Conservation (phyloP, 805 yeast species). For the Isabelozyma heimii region DNA sequence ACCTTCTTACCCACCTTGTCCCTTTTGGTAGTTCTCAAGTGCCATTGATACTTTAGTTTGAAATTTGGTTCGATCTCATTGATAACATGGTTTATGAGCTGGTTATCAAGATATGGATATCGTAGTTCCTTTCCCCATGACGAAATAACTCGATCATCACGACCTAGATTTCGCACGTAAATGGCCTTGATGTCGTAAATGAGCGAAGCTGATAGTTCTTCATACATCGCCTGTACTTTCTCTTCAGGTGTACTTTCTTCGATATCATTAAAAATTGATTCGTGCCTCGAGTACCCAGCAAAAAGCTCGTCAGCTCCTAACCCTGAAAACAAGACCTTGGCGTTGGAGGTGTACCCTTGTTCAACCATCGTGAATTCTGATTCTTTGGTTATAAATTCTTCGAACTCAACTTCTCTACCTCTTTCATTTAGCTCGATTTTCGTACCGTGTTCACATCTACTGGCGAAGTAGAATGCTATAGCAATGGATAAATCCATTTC, state of each 20-base stretch:
- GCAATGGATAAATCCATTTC: slow-evolving; percentile 97
- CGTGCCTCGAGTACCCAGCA: slow-evolving; percentile 93
- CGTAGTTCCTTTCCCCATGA: slow-evolving; percentile 87
- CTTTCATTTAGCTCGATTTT: slow-evolving; percentile 12
- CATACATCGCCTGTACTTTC: slow-evolving; percentile 20
- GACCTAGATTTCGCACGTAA: slow-evolving; percentile 75
- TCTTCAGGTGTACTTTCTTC: slow-evolving; percentile 14
- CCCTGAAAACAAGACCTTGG: slow-evolving; percentile 82
- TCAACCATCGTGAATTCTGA: slow-evolving; percentile 2
- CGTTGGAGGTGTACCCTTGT: slow-evolving; percentile 43
- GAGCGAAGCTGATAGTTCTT: slow-evolving; percentile 55
- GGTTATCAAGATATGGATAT: slow-evolving; percentile 77
- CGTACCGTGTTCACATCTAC: slow-evolving; percentile 50
- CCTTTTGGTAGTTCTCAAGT: slow-evolving; percentile 15
- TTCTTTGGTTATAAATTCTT: slow-evolving; percentile 12
- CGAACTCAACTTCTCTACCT: slow-evolving; percentile 10
- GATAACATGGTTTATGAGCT: slow-evolving; percentile 51
- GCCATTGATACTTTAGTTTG: slow-evolving; percentile 36
- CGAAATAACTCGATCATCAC: slow-evolving; percentile 88
- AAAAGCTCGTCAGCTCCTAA: slow-evolving; percentile 96
- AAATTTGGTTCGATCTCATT: slow-evolving; percentile 47
- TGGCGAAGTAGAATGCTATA: slow-evolving; percentile 90
- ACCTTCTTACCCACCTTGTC: slow-evolving; percentile 23
- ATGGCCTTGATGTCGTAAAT: slow-evolving; percentile 69
- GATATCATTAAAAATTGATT: slow-evolving; percentile 40